Base-by-base conservation (phyloP, 495 filamentous ascomycete species). In the Emericellopsis terricola region DNA sequence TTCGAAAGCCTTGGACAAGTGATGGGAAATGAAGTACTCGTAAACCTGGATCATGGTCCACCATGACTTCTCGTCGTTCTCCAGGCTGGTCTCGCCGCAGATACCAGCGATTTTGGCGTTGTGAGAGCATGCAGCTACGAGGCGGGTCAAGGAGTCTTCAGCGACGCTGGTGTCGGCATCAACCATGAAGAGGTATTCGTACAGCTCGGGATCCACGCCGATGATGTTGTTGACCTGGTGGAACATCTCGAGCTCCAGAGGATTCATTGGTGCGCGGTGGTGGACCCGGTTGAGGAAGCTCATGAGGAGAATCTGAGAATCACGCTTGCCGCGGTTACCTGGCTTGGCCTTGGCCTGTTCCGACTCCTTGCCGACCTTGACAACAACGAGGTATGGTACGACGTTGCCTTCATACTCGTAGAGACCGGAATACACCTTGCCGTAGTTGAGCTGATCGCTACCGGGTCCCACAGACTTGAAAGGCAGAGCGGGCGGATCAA, bases 21-120 rank as follows among this genome's bases (percentile, higher is more conserved):
- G 77, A 64, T 94, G 86, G 15, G 85, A 92, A 50, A 94, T 94
- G 53, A 79, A 94, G 61, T 94, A 94, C 55, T 94, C 86, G 56
- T 94, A 94, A 38, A 94, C 89, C 54, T 97, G 89, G 49, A 97
- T 97, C 89, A 97, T 97, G 8, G 91, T 97, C 82, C 83, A 91
- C 84, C 86, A 96, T 43, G 73, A 85, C 15, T 75, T 61, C 44
- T 94, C 78, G 56, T 94, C 86, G 43, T 97, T 97, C 53, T 92
- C 79, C 39, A 96, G 64, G 63, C 80, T 91, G 3, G 89, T 97
- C 51, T 97, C 89, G 44, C 89, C 89, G 56, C 89, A 97, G 38
- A 97, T 94, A 44, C 89, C 89, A 27, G 81, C 84, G 60, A 97
- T 91, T 54, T 87, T 92, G 35, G 84, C 77, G 55, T 97, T 82